Percentiles rank a stretch among this genome's conserved stretches.
Conservation (phyloP, 495 filamentous ascomycete species). For the Margaritispora aquatica region DNA sequence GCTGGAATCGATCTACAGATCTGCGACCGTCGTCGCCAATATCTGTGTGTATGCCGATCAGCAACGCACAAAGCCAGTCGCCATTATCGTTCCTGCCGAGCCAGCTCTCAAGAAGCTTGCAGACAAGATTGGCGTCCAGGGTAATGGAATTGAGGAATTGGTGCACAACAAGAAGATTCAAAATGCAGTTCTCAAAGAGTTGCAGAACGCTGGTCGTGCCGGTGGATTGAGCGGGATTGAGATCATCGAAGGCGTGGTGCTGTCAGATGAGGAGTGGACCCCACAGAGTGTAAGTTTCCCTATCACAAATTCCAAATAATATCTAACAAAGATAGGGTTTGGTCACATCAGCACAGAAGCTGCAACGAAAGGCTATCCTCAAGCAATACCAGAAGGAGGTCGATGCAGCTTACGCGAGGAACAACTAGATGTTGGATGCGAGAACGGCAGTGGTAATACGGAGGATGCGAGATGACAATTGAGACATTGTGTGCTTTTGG, state of each 20-base stretch:
- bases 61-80: conserved; percentile 78
- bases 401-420: conserved; percentile 44
- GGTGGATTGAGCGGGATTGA: conserved; percentile 81
- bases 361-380: conserved; percentile 64
- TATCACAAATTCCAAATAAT: not conserved
- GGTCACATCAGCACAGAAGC: conserved; percentile 70
- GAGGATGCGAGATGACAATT: too few relatives aligned
- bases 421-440: not conserved
- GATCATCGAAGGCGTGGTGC: conserved; percentile 85
- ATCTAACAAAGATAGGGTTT: conserved; percentile 44
- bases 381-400: conserved; percentile 62
- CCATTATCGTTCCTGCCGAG: conserved; percentile 90
- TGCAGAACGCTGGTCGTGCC: conserved; percentile 67
- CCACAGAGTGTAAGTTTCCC: conserved; percentile 77
- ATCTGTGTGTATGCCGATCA: conserved; percentile 89
- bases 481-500: not conserved
- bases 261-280: conserved; percentile 97
- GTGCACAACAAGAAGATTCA: conserved; percentile 82
- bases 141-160: conserved; percentile 65
- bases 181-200: conserved; percentile 68
- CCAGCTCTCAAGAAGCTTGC: conserved; percentile 81
- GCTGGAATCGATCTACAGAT: conserved; percentile 92
- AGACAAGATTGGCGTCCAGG: conserved; percentile 60
- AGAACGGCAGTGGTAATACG: not conserved
- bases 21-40: conserved; percentile 78